phyloP scores from a whole-genome alignment of 2,329 filamentous ascomycete genomes.

The Endoconidiophora laricicola region DNA sequence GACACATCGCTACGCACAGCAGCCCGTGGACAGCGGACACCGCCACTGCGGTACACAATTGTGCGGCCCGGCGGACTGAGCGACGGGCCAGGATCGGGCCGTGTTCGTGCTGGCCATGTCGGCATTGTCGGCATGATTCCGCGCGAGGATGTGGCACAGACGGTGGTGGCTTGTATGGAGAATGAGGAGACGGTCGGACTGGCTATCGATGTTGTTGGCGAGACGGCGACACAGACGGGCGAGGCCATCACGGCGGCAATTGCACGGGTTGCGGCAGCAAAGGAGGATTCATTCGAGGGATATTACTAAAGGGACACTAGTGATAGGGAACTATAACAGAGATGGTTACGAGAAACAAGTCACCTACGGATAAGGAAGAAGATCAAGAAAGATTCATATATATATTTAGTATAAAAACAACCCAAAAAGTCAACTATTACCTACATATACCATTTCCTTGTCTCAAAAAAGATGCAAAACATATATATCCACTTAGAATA shows the following conservation, averaged over 20 bases:
- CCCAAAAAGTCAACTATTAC: too few species aligned
- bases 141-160: conserved; percentile 28
- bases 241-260: conserved; percentile 22
- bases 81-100: conserved; percentile 23
- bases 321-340: too few species aligned
- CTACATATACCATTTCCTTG: too few species aligned
- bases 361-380: too few species aligned
- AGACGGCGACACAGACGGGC: conserved; percentile 19
- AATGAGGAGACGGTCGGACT: conserved; percentile 24
- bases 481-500: too few species aligned
- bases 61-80: conserved; percentile 25
- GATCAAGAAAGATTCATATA: too few species aligned
- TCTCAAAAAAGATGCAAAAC: too few species aligned
- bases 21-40: conserved; percentile 17
- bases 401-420: too few species aligned
- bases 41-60: conserved; percentile 28
- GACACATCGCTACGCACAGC: conserved; percentile 24
- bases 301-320: too few species aligned
- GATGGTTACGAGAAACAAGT: too few species aligned
- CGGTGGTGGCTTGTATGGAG: conserved; percentile 25
- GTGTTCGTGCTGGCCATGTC: conserved; percentile 26
- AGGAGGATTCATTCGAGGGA: conserved; percentile 18
- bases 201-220: conserved; percentile 27
- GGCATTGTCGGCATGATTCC: conserved; percentile 22
- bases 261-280: conserved; percentile 21